Base-by-base conservation (phyloP, 768 basidiomycete species). In the Candolleomyces aberdarensis region DNA sequence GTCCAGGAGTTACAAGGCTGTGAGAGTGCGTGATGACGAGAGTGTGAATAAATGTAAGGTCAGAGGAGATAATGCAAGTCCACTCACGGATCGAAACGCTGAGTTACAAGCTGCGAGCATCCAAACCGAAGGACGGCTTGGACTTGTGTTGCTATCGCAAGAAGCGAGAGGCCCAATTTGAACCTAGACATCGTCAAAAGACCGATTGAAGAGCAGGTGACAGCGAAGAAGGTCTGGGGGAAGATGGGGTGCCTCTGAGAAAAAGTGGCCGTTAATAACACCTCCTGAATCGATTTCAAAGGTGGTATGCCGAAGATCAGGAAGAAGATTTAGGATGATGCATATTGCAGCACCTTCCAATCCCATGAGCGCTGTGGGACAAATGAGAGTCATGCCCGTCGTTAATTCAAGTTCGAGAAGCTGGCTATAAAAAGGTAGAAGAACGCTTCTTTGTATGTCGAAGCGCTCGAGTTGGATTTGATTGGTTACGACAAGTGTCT, bases 21-120 rank as follows among this genome's bases (percentile, higher is more conserved):
- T 26, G 8, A 17, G 15, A 17, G 8, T 56, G 4, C 11, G 10
- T 19, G 36, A 6, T 36, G 36, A 36, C 36, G 11, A 36, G 11
- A 36, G 36, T 36, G 11, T 6, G 36, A 36, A 36, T 36, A 1
- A 36, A 9, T 8, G 17, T 20, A 9, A 20, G 14, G 39, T 32
- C 39, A 9, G 39, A 14, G 19, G 54, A 4, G 19, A 56, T 10
- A 41, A 10, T 6, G 36, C 10, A 6, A 17, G 8, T n/a, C 5
- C 14, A 56, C 54, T 40, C 40, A 56, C 54, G 54, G 54, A 39
- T 56, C 54, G 54, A 56, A 56, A 36, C 54, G 54, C 20, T 56
- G 39, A 20, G 54, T 56, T 8, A 56, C 54, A 19, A 56, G 54
- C 54, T 56, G 54, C 31, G 54, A 56, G 54, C 54, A 56, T 4